Base-by-base conservation (phyloP, 2,329 filamentous ascomycete species). In the Colletotrichum salicis region DNA sequence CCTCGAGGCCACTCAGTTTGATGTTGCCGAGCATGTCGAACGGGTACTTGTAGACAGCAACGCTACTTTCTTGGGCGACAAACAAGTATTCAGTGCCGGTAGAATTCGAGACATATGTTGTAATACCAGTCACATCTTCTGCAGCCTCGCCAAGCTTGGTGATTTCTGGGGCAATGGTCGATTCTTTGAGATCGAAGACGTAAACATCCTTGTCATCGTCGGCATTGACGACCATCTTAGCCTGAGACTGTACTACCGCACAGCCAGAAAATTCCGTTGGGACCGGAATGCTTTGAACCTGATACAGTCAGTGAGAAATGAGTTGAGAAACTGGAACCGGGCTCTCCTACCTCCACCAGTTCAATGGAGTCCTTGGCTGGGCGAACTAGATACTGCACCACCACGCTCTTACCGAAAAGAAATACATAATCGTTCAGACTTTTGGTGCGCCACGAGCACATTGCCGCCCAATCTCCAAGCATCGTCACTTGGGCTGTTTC, bases 391-490 rank as follows among this genome's bases (percentile, higher is more conserved):
- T 83, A 79, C 27, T 85, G 80, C 12, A 82, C 76, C 1, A 77
- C 81, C 51, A 82, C 75, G 0, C 73, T 77, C 75, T 86, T 86
- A 5, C 84, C 84, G 67, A 86, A 86, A 12, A 86, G 74, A 71
- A 81, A 86, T 4, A 86, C 62, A 67, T 86, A 86, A 41, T 83
- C 78, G 54, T 84, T 82, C 2, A 80, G 81, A 22, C 80, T 83
- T 22, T 75, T 75, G 64, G 81, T 84, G 72, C 79, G 83, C 84
- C 84, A 86, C 11, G 79, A 76, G 74, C 85, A 87, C 5, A 86
- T 74, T 1, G 84, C 81, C 15, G 84, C 85, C 83, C 85, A 86
- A 73, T 86, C 85, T 0, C 85, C 85, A 15, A 85, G 76, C 1
- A 81, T 77, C 29, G 77, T 81, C 12, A 79, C 77, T 48, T 78